Conservation (phyloP, 2,329 filamentous ascomycete species). For the Aureobasidium sp. region DNA sequence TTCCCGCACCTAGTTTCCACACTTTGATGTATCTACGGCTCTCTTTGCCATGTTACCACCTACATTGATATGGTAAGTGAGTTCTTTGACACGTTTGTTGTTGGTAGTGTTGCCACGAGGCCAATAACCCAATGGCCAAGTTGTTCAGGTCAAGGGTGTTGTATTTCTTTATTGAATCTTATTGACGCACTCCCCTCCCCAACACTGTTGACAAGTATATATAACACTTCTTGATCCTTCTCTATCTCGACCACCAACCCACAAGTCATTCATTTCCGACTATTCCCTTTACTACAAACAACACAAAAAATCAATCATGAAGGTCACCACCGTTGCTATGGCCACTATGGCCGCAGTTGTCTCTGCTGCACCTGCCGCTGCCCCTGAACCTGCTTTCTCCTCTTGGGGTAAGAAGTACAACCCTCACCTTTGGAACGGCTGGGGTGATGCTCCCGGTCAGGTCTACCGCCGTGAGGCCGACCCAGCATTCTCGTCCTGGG, state of each 20-base stretch:
- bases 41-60: conserved; percentile 1
- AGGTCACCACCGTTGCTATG: conserved; percentile 18
- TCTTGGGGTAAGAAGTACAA: conserved; percentile 17
- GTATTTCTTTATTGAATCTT: conserved; percentile 11
- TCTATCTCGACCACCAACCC: conserved; percentile 19
- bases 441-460: conserved; percentile 5
- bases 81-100: conserved; percentile 9
- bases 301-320: conserved; percentile 40
- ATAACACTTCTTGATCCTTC: conserved; percentile 17
- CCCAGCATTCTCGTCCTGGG: conserved; percentile 11
- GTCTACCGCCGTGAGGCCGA: conserved; percentile 14
- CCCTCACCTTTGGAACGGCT: conserved; percentile 7
- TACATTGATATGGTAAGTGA: neutral
- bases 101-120: neutral
- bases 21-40: neutral
- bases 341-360: conserved; percentile 13
- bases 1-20: conserved; percentile 1
- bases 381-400: conserved; percentile 18
- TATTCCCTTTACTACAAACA: conserved; percentile 8
- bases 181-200: conserved; percentile 17
- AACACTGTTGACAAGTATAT: conserved; percentile 1
- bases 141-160: conserved; percentile 8
- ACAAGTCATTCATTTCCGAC: conserved; percentile 24
- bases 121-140: neutral
- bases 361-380: conserved; percentile 23